Conservation (phyloP, 345 rosid species). For the Salix viminalis region DNA sequence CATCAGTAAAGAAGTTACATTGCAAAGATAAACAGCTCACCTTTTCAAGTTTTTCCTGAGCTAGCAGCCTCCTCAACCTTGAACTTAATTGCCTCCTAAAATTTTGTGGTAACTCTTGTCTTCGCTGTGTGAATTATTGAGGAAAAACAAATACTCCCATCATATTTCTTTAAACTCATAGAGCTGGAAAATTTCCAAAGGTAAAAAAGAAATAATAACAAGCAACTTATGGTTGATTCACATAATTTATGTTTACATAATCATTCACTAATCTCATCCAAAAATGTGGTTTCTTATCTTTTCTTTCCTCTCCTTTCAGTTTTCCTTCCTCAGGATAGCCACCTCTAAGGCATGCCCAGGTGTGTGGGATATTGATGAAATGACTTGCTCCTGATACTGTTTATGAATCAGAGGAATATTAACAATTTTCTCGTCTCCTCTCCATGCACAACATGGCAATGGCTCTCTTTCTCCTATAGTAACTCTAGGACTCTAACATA, state of each 20-base stretch:
- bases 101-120: slow-evolving; percentile 59
- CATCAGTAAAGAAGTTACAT: not conserved
- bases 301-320: not conserved
- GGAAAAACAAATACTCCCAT: not conserved
- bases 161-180: not conserved
- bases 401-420: not conserved
- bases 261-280: not conserved
- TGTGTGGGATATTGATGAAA: not conserved
- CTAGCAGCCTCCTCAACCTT: slow-evolving; percentile 74
- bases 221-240: not conserved
- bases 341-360: not conserved
- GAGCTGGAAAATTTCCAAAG: not conserved
- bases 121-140: slow-evolving; percentile 52
- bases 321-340: not conserved
- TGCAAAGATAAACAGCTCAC: slow-evolving; percentile 27
- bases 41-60: slow-evolving; percentile 75
- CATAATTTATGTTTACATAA: not conserved
- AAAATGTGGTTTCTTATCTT: not conserved
- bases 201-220: not conserved
- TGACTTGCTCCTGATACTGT: not conserved
- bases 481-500: not conserved
- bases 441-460: not conserved
- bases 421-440: not conserved
- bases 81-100: slow-evolving; percentile 68
- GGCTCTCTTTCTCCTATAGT: not conserved